phyloP scores from a whole-genome alignment of 1,284 basidiomycete species.

The Trametes pubescens region DNA sequence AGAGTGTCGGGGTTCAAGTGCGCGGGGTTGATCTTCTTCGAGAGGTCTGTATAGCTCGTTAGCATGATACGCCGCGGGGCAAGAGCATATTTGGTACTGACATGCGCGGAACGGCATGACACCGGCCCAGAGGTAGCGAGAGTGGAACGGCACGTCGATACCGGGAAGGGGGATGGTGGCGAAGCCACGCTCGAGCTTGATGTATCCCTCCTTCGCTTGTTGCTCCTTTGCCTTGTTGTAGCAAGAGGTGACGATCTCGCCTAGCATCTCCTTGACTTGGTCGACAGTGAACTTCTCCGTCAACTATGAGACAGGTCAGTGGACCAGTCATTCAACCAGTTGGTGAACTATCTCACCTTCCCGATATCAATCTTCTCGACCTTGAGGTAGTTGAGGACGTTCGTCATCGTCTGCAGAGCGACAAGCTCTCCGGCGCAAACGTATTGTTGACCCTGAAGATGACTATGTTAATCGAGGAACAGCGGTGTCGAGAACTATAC shows the following conservation, averaged over 20 bases:
- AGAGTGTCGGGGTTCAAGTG: slow-evolving; percentile 94
- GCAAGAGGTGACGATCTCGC: slow-evolving; percentile 89
- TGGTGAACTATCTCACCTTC: slow-evolving; percentile 65
- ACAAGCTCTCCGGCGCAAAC: slow-evolving; percentile 97
- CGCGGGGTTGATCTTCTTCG: slow-evolving; percentile 95
- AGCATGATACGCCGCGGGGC: slow-evolving; percentile 30
- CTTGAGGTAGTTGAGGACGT: slow-evolving; percentile 97
- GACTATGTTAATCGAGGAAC: neutral
- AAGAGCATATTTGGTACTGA: slow-evolving; percentile 51
- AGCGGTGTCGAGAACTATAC: slow-evolving; percentile 28
- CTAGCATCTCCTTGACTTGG: slow-evolving; percentile 92
- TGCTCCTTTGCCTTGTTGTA: slow-evolving; percentile 82
- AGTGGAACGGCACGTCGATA: slow-evolving; percentile 99
- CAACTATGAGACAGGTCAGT: slow-evolving; percentile 57
- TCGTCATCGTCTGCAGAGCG: slow-evolving; percentile 92
- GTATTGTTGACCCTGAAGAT: slow-evolving; percentile 88
- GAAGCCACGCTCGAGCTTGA: slow-evolving; percentile 96
- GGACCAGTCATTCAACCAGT: neutral
- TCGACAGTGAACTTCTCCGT: slow-evolving; percentile 86
- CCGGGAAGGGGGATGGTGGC: slow-evolving; percentile 96
- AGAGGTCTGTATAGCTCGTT: slow-evolving; percentile 72
- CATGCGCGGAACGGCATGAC: slow-evolving; percentile 97
- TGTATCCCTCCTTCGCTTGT: slow-evolving; percentile 86
- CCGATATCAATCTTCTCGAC: slow-evolving; percentile 96
- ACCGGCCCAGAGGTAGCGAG: slow-evolving; percentile 97